Percentiles rank a stretch among this genome's conserved stretches.
Evolutionary conservation across 1,139 yeast species (phyloP).

Genomic region (Arxiozyma telluris): DNA sequence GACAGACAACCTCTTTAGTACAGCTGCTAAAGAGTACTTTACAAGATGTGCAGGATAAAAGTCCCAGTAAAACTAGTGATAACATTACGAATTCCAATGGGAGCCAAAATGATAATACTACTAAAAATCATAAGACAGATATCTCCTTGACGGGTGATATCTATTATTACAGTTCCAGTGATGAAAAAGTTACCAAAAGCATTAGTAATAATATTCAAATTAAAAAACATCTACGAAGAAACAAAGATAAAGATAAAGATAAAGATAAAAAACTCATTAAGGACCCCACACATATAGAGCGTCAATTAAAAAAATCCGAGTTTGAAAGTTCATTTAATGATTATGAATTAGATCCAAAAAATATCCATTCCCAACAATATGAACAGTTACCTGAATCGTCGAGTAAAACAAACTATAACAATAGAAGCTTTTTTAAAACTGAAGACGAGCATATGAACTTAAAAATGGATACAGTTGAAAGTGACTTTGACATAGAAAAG

Average conservation of each 20-base stretch:
- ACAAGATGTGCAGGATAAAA: not conserved
- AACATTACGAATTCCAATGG: not conserved
- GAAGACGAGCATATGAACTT: not conserved
- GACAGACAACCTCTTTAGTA: not conserved
- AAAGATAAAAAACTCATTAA: not conserved
- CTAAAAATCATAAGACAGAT: too few relatives aligned
- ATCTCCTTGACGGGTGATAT: not conserved
- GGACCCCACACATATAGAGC: not conserved
- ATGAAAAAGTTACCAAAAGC: not conserved
- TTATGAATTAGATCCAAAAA: not conserved
- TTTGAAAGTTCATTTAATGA: not conserved
- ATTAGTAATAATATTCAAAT: not conserved
- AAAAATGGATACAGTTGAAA: not conserved
- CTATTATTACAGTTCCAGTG: slow-evolving; percentile 2
- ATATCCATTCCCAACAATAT: not conserved
- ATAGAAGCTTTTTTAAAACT: too few relatives aligned
- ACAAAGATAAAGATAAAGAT: too few relatives aligned
- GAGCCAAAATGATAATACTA: not conserved
- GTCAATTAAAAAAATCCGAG: not conserved
- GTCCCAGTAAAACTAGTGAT: not conserved
- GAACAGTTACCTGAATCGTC: not conserved
- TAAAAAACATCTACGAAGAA: not conserved
- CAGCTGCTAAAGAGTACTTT: not conserved
- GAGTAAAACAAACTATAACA: too few relatives aligned
- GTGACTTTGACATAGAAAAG: not conserved